These are phyloP conservation scores for Solanum sitiens DNA, from an alignment of 257 asterid species.

Conservation along the genomic window DNA sequence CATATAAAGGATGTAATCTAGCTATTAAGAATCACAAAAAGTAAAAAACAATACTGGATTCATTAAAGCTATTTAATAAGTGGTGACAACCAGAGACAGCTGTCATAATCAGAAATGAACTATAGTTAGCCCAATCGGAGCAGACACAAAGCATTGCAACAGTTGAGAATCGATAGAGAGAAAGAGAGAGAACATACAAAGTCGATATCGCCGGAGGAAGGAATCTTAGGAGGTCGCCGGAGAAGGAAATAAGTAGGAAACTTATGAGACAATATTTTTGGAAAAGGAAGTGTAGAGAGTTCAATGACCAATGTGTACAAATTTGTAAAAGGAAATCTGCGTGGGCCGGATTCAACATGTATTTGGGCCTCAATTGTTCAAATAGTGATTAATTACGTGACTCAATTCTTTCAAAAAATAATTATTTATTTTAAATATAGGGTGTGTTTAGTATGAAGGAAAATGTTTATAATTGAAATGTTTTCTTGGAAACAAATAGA, in stretches of 20 bases:
- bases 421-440: too few species aligned
- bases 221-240: neutral
- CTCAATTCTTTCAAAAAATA: too few species aligned
- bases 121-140: neutral
- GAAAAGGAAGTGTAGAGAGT: neutral
- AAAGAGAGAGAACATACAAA: neutral
- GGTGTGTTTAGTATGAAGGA: too few species aligned
- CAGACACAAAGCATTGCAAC: neutral
- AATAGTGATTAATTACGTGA: too few species aligned
- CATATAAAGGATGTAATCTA: neutral
- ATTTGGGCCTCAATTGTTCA: neutral
- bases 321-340: neutral
- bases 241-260: neutral
- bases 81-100: neutral
- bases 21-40: neutral
- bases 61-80: neutral
- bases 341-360: neutral
- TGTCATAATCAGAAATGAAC: neutral
- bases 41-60: neutral
- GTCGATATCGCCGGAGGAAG: neutral
- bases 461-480: too few species aligned
- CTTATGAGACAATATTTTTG: too few species aligned
- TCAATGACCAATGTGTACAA: neutral
- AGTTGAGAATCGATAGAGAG: neutral
- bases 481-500: too few species aligned